Evolutionary conservation across 257 asterid genomes (phyloP), one percentile per base, ranked within the genome.

Genomic region (Gentiana macrophylla): DNA sequence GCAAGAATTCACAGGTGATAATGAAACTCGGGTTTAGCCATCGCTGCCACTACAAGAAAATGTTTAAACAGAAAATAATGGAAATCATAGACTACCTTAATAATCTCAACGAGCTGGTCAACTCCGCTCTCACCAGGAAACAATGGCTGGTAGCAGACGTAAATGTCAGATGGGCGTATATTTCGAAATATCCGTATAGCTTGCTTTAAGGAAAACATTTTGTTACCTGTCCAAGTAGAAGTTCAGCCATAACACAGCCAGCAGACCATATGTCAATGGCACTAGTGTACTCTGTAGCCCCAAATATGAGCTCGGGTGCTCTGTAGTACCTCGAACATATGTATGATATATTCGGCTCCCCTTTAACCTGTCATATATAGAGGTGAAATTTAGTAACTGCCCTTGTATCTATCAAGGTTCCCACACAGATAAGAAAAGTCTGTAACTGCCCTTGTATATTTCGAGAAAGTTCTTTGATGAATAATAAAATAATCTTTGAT

Each of bases 81-180:
- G 32, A 55, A 12, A 9, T 3, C 6, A 65, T 67, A 67, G 49
- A 57, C 66, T 65, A 84, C 97, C 96, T 90, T 90, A 71, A 90
- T 86, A 66, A 90, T 86, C 83, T 86, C 98, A 69, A 90, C 98
- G 67, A 90, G 92, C 76, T 90, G 98, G 76, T 90, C 98, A 35
- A 90, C 98, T 49, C 96, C 98, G 74, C 96, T 86, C 78, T 90
- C 98, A 59, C 98, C 98, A 53, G 98, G 96, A 81, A 90, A 86
- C 72, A 90, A 65, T 59, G 98, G 98, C 98, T 86, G 81, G 62
- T 59, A 49, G 37, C 13, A 37, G 34, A 56, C 62, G 52, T 53
- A 67, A 52, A 51, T 12, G 33, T 10, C 45, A 10, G 35, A 49
- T 24, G 46, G 13, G 50, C 49, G n/a, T 11, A 61, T 45, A 7